phyloP scores from a whole-genome alignment of 805 yeast species.

The Candida lessepsii region DNA sequence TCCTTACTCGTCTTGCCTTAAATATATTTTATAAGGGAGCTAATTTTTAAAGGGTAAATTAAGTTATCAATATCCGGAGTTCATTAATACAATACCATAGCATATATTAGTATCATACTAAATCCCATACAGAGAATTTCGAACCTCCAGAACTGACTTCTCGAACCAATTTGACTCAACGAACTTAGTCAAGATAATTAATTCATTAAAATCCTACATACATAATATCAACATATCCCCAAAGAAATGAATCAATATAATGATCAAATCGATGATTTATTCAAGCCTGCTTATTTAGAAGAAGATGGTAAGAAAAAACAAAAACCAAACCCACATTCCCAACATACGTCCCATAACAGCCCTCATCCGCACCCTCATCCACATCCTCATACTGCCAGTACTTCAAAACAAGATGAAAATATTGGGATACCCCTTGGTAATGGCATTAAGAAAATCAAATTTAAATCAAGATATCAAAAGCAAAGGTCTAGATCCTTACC shows the following conservation, averaged over 20 bases:
- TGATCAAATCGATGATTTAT: conserved; percentile 13
- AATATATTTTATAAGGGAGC: not conserved
- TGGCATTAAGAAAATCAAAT: conserved; percentile 20
- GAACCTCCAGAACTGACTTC: no score
- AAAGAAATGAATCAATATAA: conserved; percentile 10
- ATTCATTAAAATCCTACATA: no score
- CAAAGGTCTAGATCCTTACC: conserved; percentile 41
- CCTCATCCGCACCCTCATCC: conserved; percentile 5
- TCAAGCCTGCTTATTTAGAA: conserved; percentile 15
- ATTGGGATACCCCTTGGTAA: not conserved
- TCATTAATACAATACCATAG: no score
- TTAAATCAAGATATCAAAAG: conserved; percentile 23
- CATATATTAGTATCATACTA: no score
- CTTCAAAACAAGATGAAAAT: not conserved
- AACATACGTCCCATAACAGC: conserved; percentile 11
- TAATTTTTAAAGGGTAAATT: no score
- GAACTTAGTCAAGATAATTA: no score
- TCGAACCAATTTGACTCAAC: no score
- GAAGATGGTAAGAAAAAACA: conserved; percentile 10
- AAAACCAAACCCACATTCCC: conserved; percentile 3
- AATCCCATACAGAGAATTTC: no score
- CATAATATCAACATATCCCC: not conserved
- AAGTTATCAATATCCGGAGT: no score
- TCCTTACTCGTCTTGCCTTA: conserved; percentile 9
- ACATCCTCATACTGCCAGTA: conserved; percentile 1